Conservation (phyloP, 495 filamentous ascomycete genomes). For the Pyronema domesticum region DNA sequence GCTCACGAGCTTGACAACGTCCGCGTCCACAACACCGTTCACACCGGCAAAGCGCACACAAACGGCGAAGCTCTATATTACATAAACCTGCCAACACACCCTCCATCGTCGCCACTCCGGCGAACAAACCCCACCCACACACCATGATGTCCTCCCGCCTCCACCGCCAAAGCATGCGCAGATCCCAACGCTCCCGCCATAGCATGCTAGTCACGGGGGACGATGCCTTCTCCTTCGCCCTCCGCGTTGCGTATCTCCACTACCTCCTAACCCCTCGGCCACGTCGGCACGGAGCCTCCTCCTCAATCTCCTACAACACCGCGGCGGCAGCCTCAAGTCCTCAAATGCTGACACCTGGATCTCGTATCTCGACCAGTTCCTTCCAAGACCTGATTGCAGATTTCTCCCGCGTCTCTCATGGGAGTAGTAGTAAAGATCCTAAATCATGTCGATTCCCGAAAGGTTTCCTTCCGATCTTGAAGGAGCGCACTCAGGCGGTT, state of each 20-base stretch:
- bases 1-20: no score
- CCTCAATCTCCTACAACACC: constrained; percentile 36
- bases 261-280: constrained; percentile 84
- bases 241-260: constrained; percentile 79
- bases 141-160: neutral
- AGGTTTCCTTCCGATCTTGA: constrained; percentile 52
- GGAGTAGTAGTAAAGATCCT: constrained; percentile 32
- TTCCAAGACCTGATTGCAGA: constrained; percentile 26
- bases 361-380: constrained; percentile 46
- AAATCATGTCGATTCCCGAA: constrained; percentile 66
- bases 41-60: no score
- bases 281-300: constrained; percentile 49
- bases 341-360: no score
- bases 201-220: constrained; percentile 31
- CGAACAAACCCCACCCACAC: no score
- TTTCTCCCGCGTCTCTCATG: constrained; percentile 12
- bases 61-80: no score
- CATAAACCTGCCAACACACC: no score
- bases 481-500: constrained; percentile 49
- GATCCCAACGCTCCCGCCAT: constrained; percentile 13
- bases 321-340: no score
- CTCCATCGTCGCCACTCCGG: no score
- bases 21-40: no score
- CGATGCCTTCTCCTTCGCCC: constrained; percentile 75
- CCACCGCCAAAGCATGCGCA: neutral